Evolutionary conservation across 208 protist genomes (phyloP).

Genomic region (Vickermania spadyakhi): DNA sequence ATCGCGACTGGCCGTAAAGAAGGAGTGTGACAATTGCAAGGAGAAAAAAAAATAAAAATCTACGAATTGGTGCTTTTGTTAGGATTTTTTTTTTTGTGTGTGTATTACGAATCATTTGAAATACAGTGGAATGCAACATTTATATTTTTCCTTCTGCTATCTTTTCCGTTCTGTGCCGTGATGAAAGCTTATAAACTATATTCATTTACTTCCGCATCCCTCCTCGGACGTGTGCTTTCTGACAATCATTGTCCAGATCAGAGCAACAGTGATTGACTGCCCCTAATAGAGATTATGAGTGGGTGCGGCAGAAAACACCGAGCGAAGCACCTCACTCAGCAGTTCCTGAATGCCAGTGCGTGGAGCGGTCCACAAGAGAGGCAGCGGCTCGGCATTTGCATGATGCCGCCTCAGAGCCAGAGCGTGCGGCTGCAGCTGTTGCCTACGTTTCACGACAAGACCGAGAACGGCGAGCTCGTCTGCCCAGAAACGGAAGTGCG

Average conservation of each 20-base stretch:
- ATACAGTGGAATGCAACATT: no score
- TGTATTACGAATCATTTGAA: no score
- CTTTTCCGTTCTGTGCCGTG: background rate
- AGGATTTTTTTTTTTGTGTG: constrained; percentile 4
- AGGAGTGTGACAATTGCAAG: no score
- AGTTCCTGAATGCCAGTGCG: constrained; percentile 47
- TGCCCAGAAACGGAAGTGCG: constrained; percentile 14
- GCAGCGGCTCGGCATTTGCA: constrained; percentile 55
- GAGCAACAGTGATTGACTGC: no score
- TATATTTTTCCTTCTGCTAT: background rate
- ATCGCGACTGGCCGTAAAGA: constrained; percentile 55
- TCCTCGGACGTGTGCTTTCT: no score
- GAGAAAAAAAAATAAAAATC: no score
- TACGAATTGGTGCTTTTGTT: no score
- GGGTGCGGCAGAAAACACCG: constrained; percentile 72
- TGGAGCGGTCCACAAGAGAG: constrained; percentile 40
- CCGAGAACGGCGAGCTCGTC: background rate
- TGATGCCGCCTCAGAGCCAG: constrained; percentile 57
- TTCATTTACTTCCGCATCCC: background rate
- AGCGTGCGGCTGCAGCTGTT: constrained; percentile 59
- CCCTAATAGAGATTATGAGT: no score
- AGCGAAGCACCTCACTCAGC: constrained; percentile 71
- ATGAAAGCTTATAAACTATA: background rate
- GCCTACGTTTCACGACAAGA: background rate
- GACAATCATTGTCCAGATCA: no score